Evolutionary conservation across 257 asterid species (phyloP).

Genomic region (Gynochthodes officinalis): DNA sequence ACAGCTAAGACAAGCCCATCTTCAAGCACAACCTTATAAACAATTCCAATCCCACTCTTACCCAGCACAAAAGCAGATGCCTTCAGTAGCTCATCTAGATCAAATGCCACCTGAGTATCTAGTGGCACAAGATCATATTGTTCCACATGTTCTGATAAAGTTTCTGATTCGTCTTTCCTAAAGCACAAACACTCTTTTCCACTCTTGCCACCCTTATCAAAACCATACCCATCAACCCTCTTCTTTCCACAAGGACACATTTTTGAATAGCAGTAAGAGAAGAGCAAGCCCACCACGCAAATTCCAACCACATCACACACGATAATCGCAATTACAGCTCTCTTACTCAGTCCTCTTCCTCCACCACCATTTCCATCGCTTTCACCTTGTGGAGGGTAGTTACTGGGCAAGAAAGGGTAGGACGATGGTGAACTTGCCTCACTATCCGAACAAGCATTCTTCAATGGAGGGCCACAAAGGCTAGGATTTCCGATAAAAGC

Average conservation of each 20-base stretch:
- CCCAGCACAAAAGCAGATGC: conserved; percentile 94
- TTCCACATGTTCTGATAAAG: conserved; percentile 68
- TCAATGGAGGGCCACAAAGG: conserved; percentile 91
- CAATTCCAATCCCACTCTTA: conserved; percentile 86
- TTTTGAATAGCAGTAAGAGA: conserved; percentile 68
- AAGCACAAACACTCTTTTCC: conserved; percentile 69
- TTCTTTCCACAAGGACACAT: conserved; percentile 45
- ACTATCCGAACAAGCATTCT: conserved; percentile 49
- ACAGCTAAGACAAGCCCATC: conserved; percentile 79
- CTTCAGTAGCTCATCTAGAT: conserved; percentile 82
- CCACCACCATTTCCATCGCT: conserved; percentile 25
- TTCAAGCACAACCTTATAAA: conserved; percentile 89
- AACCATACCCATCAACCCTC: conserved; percentile 45
- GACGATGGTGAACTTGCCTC: conserved; percentile 53
- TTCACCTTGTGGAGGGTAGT: conserved; percentile 40
- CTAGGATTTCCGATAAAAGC: conserved; percentile 83
- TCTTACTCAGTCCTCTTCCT: conserved; percentile 53
- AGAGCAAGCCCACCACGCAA: conserved; percentile 61
- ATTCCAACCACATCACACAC: conserved; percentile 76
- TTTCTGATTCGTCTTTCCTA: conserved; percentile 71
- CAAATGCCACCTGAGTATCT: conserved; percentile 67
- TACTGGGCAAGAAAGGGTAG: conserved; percentile 58
- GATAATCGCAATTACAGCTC: conserved; percentile 51
- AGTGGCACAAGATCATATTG: conserved; percentile 69
- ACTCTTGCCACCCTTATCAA: conserved; percentile 52